Base-by-base conservation (phyloP, 192 early-diverging fungal species). In the Diversispora epigaea region DNA sequence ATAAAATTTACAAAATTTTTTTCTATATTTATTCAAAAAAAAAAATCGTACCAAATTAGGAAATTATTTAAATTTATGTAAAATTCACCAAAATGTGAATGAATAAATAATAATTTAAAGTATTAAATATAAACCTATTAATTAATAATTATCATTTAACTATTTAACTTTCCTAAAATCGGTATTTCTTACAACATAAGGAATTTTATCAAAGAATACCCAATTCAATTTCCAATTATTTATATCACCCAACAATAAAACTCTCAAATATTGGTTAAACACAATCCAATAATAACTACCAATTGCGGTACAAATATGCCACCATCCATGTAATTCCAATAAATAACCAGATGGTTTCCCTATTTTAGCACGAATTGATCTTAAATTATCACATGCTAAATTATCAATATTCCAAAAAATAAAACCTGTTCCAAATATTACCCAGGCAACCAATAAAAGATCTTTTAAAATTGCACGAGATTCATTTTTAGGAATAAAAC, bases 321-420 rank as follows among this genome's bases (percentile, higher is more conserved):
- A 91, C 78, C 86, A 87, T 7, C 86, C 88, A 77, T 91, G 89
- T 40, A 89, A 82, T 80, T 89, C 83, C 55, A 85, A 83, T 7
- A 91, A 75, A 69, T 86, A 78, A 21, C 83, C 79, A 41, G 90
- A 50, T 19, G 82, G 78, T 21, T 80, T 80, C 0, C 85, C 86
- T 40, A 93, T 71, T 55, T 69, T 71, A 15, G 58, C 73, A 22
- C 91, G 76, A 47, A 81, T 49, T 11, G 67, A 74, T 40, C 89
- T 84, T 56, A 95, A 79, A 12, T 80, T 49, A 52, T 76, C 68
- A 75, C 94, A 95, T 46, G 82, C 85, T n/a, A 82, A 77, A 77
- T 94, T 94, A 80, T 95, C 94, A 10, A 91, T 77, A 73, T 91
- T 91, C 94, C 94, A 95, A 56, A 93, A 79, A 2, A 84, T 60